Percentiles rank a stretch among this genome's conserved stretches.
Evolutionary conservation across 139 green algal genomes (phyloP).

Genomic region (Tetratostichococcus sp.): DNA sequence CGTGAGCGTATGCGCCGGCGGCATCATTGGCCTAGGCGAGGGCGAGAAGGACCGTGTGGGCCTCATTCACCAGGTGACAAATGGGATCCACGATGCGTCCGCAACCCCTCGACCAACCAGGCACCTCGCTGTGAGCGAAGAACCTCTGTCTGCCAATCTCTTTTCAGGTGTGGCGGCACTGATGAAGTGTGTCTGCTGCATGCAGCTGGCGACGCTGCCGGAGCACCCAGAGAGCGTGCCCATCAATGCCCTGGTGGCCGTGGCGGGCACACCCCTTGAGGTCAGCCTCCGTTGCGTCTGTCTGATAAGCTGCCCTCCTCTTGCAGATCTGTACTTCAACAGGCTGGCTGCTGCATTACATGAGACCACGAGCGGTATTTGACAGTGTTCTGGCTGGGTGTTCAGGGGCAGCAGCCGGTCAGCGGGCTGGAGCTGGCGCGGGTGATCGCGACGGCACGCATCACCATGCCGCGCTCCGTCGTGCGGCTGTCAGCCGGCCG

Average conservation of each 20-base stretch:
- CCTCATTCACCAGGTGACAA: conserved; percentile 70
- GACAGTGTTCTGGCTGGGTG: no score
- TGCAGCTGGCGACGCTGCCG: conserved; percentile 89
- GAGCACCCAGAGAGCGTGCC: conserved; percentile 95
- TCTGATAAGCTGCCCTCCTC: no score
- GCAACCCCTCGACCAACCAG: no score
- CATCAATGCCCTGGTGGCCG: conserved; percentile 94
- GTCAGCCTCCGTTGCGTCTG: conserved; percentile 3
- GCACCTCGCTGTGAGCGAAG: no score
- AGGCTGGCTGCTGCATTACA: no score
- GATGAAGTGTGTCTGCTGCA: no score
- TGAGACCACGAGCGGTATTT: no score
- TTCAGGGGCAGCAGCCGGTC: conserved; percentile 36
- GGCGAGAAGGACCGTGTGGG: conserved; percentile 72
- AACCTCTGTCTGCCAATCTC: no score
- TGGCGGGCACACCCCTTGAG: conserved; percentile 89
- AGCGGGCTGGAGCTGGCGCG: conserved; percentile 77
- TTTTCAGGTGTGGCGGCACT: no score
- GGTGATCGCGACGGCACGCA: conserved; percentile 83
- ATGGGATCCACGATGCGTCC: no score
- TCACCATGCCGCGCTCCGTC: conserved; percentile 90
- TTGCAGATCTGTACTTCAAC: no score
- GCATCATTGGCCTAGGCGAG: conserved; percentile 93
- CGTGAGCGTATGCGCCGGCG: conserved; percentile 93
- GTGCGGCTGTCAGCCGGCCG: conserved; percentile 90